A percentile compares a stretch with the other conserved stretches of the same genome.
Conservation (phyloP, 306 rosid species). For the Corylus heterophylla region DNA sequence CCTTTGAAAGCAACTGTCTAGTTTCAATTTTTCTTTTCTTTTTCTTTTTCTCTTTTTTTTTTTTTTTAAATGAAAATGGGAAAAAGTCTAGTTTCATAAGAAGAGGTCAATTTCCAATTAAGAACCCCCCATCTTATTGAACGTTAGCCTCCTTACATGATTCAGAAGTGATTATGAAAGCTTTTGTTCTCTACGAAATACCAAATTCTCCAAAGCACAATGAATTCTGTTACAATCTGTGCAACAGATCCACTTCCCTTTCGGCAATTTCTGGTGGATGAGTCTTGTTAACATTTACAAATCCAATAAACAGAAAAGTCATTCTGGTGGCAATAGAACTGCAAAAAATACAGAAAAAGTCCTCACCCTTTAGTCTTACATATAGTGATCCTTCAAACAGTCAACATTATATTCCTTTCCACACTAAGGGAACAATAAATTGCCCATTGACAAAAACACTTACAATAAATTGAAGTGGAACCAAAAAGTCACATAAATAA, state of each 20-base stretch:
- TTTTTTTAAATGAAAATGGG: too few relatives aligned
- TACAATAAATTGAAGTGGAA: background rate
- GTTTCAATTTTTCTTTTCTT: too few relatives aligned
- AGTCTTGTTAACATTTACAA: background rate
- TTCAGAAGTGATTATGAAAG: conserved; percentile 50
- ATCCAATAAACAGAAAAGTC: background rate
- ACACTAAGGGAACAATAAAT: conserved; percentile 47
- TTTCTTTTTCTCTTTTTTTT: too few relatives aligned
- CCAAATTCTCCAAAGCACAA: conserved; percentile 47
- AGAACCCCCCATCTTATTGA: conserved; percentile 47
- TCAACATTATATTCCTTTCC: conserved; percentile 77
- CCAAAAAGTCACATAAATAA: conserved; percentile 2
- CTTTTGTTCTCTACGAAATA: conserved; percentile 44
- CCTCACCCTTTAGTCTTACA: conserved; percentile 55
- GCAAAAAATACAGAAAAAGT: background rate
- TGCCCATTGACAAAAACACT: background rate
- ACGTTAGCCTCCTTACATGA: conserved; percentile 31
- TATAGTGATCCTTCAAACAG: conserved; percentile 68
- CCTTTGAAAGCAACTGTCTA: conserved; percentile 51
- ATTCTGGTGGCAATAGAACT: background rate
- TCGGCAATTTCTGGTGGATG: conserved; percentile 60
- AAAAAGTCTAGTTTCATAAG: conserved; percentile 35
- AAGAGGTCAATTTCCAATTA: conserved; percentile 27
- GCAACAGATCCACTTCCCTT: conserved; percentile 76
- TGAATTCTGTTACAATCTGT: conserved; percentile 45